Evolutionary conservation across 139 green algal species (phyloP).

Genomic region (Ulvella scutata): DNA sequence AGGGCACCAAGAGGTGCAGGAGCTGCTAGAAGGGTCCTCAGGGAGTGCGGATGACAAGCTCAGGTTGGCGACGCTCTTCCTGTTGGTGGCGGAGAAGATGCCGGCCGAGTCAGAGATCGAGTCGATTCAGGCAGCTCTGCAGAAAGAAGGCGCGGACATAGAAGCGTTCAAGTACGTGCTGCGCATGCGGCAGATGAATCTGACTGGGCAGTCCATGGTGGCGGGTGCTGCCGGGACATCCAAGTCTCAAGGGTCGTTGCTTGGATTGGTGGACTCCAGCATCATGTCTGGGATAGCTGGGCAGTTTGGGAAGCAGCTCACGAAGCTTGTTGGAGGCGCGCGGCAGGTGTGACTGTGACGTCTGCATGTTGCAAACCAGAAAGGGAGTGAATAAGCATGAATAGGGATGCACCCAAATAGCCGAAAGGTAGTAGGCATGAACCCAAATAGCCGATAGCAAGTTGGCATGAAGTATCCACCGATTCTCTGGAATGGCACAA

Average conservation of each 20-base stretch:
- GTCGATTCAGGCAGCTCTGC: constrained; percentile 36
- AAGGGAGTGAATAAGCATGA: no score
- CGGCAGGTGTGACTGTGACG: neutral
- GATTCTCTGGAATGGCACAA: no score
- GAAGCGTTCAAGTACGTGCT: constrained; percentile 76
- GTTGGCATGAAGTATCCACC: no score
- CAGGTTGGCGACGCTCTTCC: constrained; percentile 71
- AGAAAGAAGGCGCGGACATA: constrained; percentile 39
- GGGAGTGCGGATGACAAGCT: constrained; percentile 73
- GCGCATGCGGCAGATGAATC: constrained; percentile 72
- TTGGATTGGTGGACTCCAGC: neutral
- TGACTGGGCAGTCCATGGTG: constrained; percentile 25
- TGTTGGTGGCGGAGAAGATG: constrained; percentile 51
- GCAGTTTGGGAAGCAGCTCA: neutral
- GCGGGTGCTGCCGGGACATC: neutral
- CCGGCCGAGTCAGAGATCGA: constrained; percentile 20
- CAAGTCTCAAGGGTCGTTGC: neutral
- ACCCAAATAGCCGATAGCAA: no score
- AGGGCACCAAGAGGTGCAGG: constrained; percentile 36
- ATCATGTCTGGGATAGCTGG: neutral
- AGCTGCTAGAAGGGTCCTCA: constrained; percentile 26
- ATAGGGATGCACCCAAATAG: no score
- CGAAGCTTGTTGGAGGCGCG: neutral
- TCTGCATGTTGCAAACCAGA: no score
- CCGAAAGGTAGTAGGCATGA: no score